Conservation (phyloP, 2,329 filamentous ascomycete genomes). For the Aspergillus fumigatiaffinis region DNA sequence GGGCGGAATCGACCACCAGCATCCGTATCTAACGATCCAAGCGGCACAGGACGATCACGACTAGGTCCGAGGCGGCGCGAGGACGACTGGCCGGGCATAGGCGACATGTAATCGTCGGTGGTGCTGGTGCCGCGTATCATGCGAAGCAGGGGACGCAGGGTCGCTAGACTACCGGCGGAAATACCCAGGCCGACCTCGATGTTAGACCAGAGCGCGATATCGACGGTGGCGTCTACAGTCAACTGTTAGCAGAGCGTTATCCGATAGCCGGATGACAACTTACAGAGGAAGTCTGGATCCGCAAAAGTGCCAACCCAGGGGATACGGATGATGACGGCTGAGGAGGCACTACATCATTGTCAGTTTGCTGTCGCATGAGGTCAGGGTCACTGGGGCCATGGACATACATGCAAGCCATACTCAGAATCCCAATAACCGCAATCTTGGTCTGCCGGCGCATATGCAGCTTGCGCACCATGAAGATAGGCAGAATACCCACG, state of each 20-base stretch:
- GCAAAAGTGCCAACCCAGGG: conserved; percentile 37
- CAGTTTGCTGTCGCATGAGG: not conserved
- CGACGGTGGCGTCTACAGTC: conserved; percentile 33
- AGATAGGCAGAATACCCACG: conserved; percentile 50
- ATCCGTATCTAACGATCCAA: conserved; percentile 23
- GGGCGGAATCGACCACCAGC: conserved; percentile 20
- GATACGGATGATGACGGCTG: conserved; percentile 44
- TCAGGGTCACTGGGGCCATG: too few relatives aligned
- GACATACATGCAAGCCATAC: conserved; percentile 52
- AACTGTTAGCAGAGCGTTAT: too few relatives aligned
- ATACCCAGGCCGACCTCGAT: conserved; percentile 37
- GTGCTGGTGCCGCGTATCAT: conserved; percentile 20
- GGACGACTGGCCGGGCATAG: conserved; percentile 15
- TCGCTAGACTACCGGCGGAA: conserved; percentile 46
- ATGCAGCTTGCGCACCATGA: conserved; percentile 53
- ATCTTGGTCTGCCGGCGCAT: conserved; percentile 52
- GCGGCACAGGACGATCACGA: conserved; percentile 17
- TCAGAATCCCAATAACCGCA: conserved; percentile 50
- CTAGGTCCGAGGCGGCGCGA: conserved; percentile 17
- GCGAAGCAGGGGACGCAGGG: conserved; percentile 46
- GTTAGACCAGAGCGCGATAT: conserved; percentile 40
- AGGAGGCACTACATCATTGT: conserved; percentile 41
- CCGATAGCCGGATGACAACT: not conserved
- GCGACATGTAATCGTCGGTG: conserved; percentile 17
- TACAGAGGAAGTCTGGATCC: conserved; percentile 36